Conservation (phyloP, 2,329 filamentous ascomycete genomes). For the Botryotinia globosa region DNA sequence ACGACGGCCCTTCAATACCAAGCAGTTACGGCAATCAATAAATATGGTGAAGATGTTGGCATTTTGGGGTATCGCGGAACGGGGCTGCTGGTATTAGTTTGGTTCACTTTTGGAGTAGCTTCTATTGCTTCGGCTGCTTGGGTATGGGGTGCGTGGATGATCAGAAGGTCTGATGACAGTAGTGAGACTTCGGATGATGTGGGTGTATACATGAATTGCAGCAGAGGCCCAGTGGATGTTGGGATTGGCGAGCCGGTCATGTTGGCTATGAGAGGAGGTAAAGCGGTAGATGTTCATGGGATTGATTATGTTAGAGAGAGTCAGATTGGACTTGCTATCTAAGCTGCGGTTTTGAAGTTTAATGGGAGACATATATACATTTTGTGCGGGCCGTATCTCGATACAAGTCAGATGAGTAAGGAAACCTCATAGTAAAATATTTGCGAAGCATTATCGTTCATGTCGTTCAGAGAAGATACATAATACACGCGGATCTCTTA, state of each 20-base stretch:
- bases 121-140: background rate
- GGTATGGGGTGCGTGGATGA: background rate
- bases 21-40: background rate
- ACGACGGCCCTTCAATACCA: background rate
- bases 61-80: background rate
- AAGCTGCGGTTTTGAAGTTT: too few relatives aligned
- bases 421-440: background rate
- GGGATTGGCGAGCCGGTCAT: background rate
- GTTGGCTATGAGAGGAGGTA: background rate
- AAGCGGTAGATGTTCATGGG: background rate
- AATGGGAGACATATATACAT: background rate
- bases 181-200: background rate
- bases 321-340: background rate
- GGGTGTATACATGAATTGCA: background rate
- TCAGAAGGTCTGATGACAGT: background rate
- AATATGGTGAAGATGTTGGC: background rate
- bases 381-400: background rate
- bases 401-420: background rate
- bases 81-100: background rate
- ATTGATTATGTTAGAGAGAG: background rate
- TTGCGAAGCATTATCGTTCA: background rate
- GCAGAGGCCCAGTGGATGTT: too few relatives aligned
- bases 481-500: too few relatives aligned
- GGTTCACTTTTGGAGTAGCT: slow-evolving; percentile 6
- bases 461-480: background rate